Base-by-base conservation (phyloP, 805 yeast species). In the Schwanniomyces pseudopolymorphus region DNA sequence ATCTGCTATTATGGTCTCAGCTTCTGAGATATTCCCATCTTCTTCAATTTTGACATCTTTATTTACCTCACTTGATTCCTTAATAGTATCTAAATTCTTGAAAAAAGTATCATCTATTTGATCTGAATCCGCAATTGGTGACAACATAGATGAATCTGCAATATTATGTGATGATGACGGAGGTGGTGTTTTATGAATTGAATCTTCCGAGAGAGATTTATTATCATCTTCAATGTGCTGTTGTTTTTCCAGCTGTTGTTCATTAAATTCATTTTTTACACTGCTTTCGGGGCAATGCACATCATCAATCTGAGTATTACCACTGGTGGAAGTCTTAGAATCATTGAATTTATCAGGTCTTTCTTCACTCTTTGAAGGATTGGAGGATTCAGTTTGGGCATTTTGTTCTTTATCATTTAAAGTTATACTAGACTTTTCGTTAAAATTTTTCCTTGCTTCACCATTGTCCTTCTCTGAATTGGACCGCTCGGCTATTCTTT, bases 1-100 rank as follows among this genome's bases (percentile, higher is more conserved):
- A 10, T 78, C 83, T 3, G 78, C 79, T 20, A 69, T 52, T 1
- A 60, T 55, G 4, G 70, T 65, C 53, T 65, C 70, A 13, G 67
- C 67, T 42, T 65, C 70, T 0, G 69, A 64, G 3, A 50, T 16
- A 33, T 51, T 40, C 5, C 44, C 55, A 14, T 50, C 45, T 17
- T 39, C 47, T 22, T 47, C 50, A 14, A 5, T 17, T 16, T 19
- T 19, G 6, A 20, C 24, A 14, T 44, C 51, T 38, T 45, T 45
- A 16, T 41, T 27, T 5, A 16, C 38, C 24, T 28, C 41, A 21
- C 24, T 26, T 2, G 31, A 33, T 39, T 51, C 54, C 20, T 39
- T 33, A 11, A 51, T 48, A 17, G 52, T 42, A 2, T 36, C 40
- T 28, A 49, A 20, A 20, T 43, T 44, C 11, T 25, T 31, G 24